Conservation (phyloP, 805 yeast species). For the Lachancea waltii region DNA sequence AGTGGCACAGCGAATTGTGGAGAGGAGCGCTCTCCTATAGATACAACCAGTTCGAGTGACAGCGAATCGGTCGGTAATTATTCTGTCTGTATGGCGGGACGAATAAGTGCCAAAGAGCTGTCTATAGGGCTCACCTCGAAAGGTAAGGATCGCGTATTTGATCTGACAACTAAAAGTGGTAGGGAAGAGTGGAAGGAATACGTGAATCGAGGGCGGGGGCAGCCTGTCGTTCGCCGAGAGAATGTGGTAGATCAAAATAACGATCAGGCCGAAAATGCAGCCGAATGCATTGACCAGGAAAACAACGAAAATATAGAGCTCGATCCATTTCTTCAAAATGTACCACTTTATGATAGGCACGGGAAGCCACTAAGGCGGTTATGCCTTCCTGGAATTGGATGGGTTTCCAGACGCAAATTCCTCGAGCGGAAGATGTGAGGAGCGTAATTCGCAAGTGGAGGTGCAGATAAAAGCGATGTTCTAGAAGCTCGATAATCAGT, state of each 20-base stretch:
- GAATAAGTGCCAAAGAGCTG: constrained; percentile 3
- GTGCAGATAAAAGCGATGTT: too few relatives aligned
- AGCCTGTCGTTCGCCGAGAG: not conserved
- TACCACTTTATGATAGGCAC: constrained; percentile 26
- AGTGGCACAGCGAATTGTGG: too few relatives aligned
- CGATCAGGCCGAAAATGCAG: not conserved
- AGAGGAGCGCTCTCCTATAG: too few relatives aligned
- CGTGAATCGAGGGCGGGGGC: constrained; percentile 1
- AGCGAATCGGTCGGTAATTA: too few relatives aligned
- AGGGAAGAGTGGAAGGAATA: constrained; percentile 10
- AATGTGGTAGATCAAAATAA: not conserved
- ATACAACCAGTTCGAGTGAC: too few relatives aligned
- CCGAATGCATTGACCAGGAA: not conserved
- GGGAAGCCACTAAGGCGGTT: constrained; percentile 40
- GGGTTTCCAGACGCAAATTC: constrained; percentile 36
- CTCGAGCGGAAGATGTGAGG: constrained; percentile 5
- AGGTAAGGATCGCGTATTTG: constrained; percentile 8
- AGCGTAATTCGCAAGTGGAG: too few relatives aligned
- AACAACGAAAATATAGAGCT: not conserved
- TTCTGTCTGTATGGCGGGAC: too few relatives aligned
- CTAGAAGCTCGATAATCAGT: constrained; percentile 13
- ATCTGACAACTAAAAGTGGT: constrained; percentile 12
- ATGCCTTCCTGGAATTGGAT: constrained; percentile 45
- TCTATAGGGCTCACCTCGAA: constrained; percentile 9
- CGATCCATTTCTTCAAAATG: constrained; percentile 3